Evolutionary conservation across 2,329 filamentous ascomycete species (phyloP), one percentile per base, ranked within the genome.

Genomic region (Bipolaris sorokiniana): DNA sequence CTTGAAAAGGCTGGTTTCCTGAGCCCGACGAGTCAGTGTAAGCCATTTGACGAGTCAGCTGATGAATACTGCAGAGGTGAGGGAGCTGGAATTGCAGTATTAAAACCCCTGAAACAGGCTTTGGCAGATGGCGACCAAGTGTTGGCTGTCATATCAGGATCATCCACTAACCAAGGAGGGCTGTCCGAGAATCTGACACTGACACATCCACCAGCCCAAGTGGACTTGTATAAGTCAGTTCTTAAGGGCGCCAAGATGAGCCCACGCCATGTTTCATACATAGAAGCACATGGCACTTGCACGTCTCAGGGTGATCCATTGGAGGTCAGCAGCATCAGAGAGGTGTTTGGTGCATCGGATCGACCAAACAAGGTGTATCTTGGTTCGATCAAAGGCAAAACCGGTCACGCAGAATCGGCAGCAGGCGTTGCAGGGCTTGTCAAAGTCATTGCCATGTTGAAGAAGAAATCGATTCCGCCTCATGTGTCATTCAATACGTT

Each of bases 401-500:
- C 75, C n/a, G 75, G 74, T 11, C 75, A 77, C 48, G 57, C 58
- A 16, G 76, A 78, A 56, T 62, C 67, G 3, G 71, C 68, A 44
- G 61, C 74, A 6, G 75, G 75, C 20, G 58, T 71, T 1, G 59
- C 61, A 7, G 54, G 64, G 1, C 47, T 78, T 5, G 60, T 76
- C 20, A 78, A 77, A 50, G 64, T 66, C 1, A 54, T 78, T 7
- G 55, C 77, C 36, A 72, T 65, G 49, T 26, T 37, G 2, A 40
- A 51, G 40, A 51, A 51, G 40, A 37, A 36, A 13, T 31, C 49
- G 1, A 51, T 51, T n/a, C 49, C 49, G 20, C 49, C 49, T 3
- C 49, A 51, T 13, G n/a, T n/a, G 1, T 51, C 18, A 53, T 38
- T 61, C 18, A 52, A 58, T 18, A 34, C 37, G 2, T 20, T 51